Percentiles rank a stretch among this genome's conserved stretches.
Evolutionary conservation across 176 grass and related monocot species (phyloP).

Genomic region (Tillandsia fasciculata): DNA sequence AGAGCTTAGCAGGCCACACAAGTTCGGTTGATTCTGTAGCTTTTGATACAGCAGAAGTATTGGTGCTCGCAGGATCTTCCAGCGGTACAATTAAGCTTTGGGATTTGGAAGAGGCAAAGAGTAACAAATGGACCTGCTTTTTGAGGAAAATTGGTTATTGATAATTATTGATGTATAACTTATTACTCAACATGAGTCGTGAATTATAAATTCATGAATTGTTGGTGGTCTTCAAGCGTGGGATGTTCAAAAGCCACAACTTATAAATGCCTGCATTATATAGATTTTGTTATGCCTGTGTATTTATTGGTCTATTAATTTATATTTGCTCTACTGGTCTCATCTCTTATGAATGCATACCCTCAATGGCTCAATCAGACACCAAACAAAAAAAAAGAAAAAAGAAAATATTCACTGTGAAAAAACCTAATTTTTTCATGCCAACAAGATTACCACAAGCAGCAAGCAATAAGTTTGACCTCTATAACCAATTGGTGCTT

Average conservation of each 20-base stretch:
- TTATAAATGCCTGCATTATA: not conserved
- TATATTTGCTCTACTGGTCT: too few relatives aligned
- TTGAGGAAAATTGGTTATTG: not conserved
- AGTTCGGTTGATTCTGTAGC: slow-evolving; percentile 70
- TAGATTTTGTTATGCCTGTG: too few relatives aligned
- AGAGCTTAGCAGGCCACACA: slow-evolving; percentile 83
- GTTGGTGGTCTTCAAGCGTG: not conserved
- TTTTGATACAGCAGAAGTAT: slow-evolving; percentile 82
- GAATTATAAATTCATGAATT: not conserved
- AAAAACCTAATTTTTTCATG: too few relatives aligned
- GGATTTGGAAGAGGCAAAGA: slow-evolving; percentile 93
- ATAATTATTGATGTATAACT: not conserved
- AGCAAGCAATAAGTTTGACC: too few relatives aligned
- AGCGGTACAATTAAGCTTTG: slow-evolving; percentile 91
- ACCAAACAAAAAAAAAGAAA: too few relatives aligned
- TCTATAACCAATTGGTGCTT: too few relatives aligned
- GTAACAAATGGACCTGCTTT: slow-evolving; percentile 26
- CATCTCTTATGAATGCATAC: too few relatives aligned
- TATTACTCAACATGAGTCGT: not conserved
- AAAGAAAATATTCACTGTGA: too few relatives aligned
- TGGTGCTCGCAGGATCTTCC: slow-evolving; percentile 87
- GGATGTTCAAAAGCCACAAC: not conserved
- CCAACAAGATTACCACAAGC: too few relatives aligned
- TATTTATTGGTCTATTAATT: too few relatives aligned
- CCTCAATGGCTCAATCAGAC: too few relatives aligned